Evolutionary conservation across 176 grass and related monocot species (phyloP).

Genomic region (Hsuehochloa calcarea): DNA sequence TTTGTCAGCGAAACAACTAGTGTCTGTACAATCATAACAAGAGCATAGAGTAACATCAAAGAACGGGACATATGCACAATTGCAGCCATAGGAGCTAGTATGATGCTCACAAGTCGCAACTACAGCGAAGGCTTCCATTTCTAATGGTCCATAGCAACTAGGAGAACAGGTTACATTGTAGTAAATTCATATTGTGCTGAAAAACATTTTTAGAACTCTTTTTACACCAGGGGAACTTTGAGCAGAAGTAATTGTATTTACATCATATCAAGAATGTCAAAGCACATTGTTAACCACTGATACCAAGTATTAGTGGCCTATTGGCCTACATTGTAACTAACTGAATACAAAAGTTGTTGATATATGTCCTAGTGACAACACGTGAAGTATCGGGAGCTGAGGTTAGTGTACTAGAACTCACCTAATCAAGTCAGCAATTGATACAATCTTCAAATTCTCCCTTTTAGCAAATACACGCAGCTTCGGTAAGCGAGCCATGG

Average conservation of each 20-base stretch:
- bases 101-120: background rate
- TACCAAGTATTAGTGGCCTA: background rate
- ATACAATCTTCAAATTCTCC: conserved; percentile 87
- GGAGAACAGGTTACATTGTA: background rate
- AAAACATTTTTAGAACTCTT: conserved; percentile 7
- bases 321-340: background rate
- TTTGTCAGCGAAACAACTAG: conserved; percentile 15
- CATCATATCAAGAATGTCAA: background rate
- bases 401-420: conserved; percentile 22
- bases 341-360: background rate
- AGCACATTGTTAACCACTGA: background rate
- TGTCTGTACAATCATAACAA: background rate
- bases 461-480: conserved; percentile 67
- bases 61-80: background rate
- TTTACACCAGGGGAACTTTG: background rate
- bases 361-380: background rate
- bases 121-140: background rate
- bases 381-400: conserved; percentile 9
- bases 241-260: background rate
- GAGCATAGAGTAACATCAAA: background rate
- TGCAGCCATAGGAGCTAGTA: background rate
- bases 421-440: conserved; percentile 93
- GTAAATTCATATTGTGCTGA: background rate
- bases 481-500: conserved; percentile 81
- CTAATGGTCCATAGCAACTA: background rate